phyloP scores from a whole-genome alignment of 176 grass and related monocot genomes.

The bread wheat (Triticum aestivum) region IWGSC_CS_RefSeq_v2.1 NC_057805.1:13744389-13744888 shows the following conservation, averaged over 20 bases:
- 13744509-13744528: constrained; percentile 9
- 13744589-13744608: too few species aligned
- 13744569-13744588: too few species aligned
- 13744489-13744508: constrained; percentile 27
- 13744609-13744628: constrained; percentile 47
- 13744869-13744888: not conserved
- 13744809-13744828: constrained; percentile 38
- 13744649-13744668: constrained; percentile 46
- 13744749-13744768: constrained; percentile 51
- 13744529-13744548: constrained; percentile 40
- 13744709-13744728: constrained; percentile 46
- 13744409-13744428: constrained; percentile 29
- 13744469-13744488: not conserved
- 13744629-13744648: constrained; percentile 48
- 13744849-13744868: not conserved
- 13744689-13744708: constrained; percentile 27
- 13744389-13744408: not conserved
- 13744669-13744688: constrained; percentile 44
- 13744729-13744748: constrained; percentile 36
- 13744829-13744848: constrained; percentile 16
- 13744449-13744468: constrained; percentile 21
- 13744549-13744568: not conserved
- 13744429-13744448: not conserved
- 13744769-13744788: constrained; percentile 41
- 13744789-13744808: constrained; percentile 28